phyloP scores from a whole-genome alignment of 2,329 filamentous ascomycete genomes.

The Alternaria ventricosa region DNA sequence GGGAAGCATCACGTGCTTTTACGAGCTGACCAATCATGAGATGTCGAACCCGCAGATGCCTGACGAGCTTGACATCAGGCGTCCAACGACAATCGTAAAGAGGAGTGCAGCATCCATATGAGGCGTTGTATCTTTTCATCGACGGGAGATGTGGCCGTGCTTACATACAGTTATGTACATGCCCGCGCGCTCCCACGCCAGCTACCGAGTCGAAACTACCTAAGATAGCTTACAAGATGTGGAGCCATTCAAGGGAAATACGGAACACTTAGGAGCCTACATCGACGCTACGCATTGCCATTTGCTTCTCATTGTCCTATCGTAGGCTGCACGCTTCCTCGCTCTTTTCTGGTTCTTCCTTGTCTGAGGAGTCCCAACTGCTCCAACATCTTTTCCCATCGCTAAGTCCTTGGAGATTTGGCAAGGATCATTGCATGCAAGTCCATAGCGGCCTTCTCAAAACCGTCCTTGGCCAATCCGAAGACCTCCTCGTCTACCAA shows the following conservation, averaged over 20 bases:
- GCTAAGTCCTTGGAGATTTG: too few relatives aligned
- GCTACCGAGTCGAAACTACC: neutral
- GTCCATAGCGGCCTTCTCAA: neutral
- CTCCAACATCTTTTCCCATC: too few relatives aligned
- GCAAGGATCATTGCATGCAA: neutral
- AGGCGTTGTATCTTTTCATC: neutral
- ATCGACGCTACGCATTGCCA: neutral
- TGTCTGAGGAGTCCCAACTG: neutral
- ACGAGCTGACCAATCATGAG: constrained; percentile 16
- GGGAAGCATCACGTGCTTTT: constrained; percentile 12
- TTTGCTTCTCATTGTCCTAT: neutral
- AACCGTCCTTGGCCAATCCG: constrained; percentile 5
- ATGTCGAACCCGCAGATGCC: neutral
- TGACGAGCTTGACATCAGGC: neutral
- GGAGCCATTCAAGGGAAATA: too few relatives aligned
- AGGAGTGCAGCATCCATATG: neutral
- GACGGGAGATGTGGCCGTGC: neutral
- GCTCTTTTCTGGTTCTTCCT: neutral
- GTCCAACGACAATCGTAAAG: neutral
- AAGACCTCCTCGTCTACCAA: neutral
- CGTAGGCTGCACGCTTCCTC: neutral
- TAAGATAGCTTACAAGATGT: neutral
- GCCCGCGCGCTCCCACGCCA: neutral
- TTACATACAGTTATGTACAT: neutral
- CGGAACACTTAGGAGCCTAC: neutral